These are phyloP conservation scores for Colletotrichum sp. DNA, from an alignment of 2,329 filamentous ascomycete genomes.

Conservation along the genomic window DNA sequence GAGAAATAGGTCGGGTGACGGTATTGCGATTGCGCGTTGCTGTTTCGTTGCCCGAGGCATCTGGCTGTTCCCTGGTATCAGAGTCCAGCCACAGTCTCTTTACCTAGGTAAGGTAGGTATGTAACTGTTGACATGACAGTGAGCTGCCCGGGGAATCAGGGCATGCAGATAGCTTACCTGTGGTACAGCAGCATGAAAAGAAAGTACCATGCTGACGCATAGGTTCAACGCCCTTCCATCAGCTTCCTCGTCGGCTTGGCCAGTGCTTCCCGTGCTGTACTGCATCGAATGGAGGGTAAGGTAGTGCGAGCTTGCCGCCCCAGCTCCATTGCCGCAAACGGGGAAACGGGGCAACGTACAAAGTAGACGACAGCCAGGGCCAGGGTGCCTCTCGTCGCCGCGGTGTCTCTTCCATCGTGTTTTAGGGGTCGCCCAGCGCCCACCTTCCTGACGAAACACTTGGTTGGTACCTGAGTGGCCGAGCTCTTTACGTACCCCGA, in stretches of 20 bases:
- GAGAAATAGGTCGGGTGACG: background rate
- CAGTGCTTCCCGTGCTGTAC: background rate
- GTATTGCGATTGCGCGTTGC: background rate
- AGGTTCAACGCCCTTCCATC: background rate
- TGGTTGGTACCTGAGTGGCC: background rate
- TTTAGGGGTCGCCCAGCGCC: background rate
- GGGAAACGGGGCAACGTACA: background rate
- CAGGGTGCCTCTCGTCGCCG: background rate
- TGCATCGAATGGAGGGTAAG: background rate
- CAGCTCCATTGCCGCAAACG: background rate
- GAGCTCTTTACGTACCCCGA: background rate
- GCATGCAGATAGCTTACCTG: background rate
- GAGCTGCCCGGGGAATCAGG: background rate
- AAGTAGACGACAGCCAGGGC: background rate
- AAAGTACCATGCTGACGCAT: background rate
- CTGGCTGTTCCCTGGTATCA: background rate
- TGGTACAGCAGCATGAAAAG: background rate
- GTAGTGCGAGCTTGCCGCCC: background rate
- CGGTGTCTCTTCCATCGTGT: background rate
- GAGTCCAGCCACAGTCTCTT: background rate
- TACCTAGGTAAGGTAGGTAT: background rate
- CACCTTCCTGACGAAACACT: constrained; percentile 6
- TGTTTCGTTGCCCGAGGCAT: background rate
- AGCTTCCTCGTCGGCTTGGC: background rate
- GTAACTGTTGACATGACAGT: background rate